Conservation (phyloP, 2,329 filamentous ascomycete genomes). For the Lasiodiplodia theobromae region DNA sequence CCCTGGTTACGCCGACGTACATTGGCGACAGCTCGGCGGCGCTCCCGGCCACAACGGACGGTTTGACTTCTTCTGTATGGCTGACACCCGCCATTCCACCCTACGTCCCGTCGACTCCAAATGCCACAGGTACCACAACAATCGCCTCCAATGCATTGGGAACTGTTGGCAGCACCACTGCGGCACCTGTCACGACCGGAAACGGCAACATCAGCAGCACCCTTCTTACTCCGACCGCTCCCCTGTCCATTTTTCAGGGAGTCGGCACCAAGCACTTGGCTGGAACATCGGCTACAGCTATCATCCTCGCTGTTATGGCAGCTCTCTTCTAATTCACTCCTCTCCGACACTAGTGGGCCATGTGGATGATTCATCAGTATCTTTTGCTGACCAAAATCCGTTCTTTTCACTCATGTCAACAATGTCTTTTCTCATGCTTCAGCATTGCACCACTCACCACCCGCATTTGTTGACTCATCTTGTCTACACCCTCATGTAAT, state of each 20-base stretch:
- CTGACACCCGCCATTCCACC: not conserved
- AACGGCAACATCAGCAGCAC: constrained; percentile 25
- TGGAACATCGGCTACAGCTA: not conserved
- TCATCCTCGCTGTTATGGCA: constrained; percentile 9
- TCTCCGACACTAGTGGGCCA: not conserved
- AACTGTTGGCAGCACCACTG: not conserved
- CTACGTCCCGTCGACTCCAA: not conserved
- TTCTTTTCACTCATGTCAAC: constrained; percentile 13
- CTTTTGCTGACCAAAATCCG: not conserved
- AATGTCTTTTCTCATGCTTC: constrained; percentile 19
- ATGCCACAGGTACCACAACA: not conserved
- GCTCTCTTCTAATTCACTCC: constrained; percentile 4
- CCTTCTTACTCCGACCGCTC: constrained; percentile 1
- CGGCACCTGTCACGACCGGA: constrained; percentile 1
- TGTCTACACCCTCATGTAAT: constrained; percentile 15
- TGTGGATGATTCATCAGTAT: constrained; percentile 12
- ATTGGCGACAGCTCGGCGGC: not conserved
- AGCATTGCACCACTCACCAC: constrained; percentile 16
- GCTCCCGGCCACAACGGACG: not conserved
- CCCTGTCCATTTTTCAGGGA: constrained; percentile 3
- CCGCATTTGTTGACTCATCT: constrained; percentile 11
- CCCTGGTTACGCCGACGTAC: not conserved
- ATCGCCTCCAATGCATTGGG: not conserved
- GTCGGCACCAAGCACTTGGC: constrained; percentile 1
- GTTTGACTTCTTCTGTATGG: not conserved